Evolutionary conservation across 1,284 basidiomycete genomes (phyloP).

Genomic region (Ceratobasidium sp.): DNA sequence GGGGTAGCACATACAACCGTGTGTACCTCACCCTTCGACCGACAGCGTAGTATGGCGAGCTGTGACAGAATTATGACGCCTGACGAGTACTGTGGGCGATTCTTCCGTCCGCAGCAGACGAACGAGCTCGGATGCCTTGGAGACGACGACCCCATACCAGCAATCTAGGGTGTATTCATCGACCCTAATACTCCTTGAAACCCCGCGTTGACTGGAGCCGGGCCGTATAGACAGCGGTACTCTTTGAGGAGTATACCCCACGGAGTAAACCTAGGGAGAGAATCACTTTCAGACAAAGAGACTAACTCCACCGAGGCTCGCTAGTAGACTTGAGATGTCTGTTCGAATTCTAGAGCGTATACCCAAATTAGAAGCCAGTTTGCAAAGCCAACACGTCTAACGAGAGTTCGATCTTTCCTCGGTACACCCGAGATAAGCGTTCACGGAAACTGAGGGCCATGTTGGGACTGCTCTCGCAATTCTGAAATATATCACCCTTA

Average conservation of each 20-base stretch:
- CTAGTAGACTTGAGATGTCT: no score
- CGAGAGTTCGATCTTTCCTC: no score
- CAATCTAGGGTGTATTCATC: background rate
- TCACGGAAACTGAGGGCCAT: no score
- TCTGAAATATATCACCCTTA: no score
- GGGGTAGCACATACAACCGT: background rate
- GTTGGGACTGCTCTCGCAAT: no score
- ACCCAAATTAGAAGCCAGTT: no score
- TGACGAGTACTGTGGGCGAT: background rate
- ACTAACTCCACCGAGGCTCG: background rate
- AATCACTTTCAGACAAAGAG: background rate
- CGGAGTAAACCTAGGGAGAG: background rate
- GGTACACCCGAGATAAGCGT: no score
- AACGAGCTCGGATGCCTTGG: background rate
- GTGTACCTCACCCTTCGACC: background rate
- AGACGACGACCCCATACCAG: background rate
- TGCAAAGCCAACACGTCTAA: no score
- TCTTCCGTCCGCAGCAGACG: constrained; percentile 4
- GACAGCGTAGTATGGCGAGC: background rate
- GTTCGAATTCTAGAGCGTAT: no score
- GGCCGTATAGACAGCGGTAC: background rate
- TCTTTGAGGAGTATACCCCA: background rate
- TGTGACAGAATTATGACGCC: background rate
- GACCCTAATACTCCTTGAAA: background rate
- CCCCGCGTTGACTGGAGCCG: background rate